Percentiles rank a stretch among this genome's conserved stretches.
Conservation (phyloP, 192 early-diverging fungal genomes). For the Chytriomyces sp. region DNA sequence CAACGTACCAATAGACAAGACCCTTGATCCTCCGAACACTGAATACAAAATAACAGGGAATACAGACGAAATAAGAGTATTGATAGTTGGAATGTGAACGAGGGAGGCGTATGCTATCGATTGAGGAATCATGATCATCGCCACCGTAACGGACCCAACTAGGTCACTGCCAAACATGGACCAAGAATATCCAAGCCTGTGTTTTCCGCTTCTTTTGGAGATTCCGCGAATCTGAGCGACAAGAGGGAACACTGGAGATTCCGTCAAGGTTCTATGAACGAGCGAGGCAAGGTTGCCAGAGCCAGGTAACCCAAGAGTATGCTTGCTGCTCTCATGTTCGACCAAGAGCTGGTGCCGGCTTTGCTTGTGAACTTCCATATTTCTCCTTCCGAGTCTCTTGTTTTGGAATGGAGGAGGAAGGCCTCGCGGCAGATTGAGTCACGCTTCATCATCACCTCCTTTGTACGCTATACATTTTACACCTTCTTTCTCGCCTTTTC, state of each 20-base stretch:
- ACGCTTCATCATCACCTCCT: no score
- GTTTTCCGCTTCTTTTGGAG: background rate
- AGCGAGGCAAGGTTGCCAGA: no score
- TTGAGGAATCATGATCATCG: conserved; percentile 42
- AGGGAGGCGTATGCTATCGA: conserved; percentile 45
- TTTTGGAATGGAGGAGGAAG: no score
- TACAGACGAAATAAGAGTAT: conserved; percentile 42
- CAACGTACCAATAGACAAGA: conserved; percentile 40
- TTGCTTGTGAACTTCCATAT: no score
- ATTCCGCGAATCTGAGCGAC: background rate
- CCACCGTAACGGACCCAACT: conserved; percentile 39
- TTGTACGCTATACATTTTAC: no score
- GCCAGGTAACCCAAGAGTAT: no score
- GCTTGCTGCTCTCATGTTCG: no score
- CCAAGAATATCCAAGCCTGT: background rate
- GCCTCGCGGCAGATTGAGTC: no score
- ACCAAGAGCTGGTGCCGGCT: no score
- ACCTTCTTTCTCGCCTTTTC: no score
- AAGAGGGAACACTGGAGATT: conserved; percentile 3
- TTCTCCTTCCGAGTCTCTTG: no score
- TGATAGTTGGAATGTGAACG: conserved; percentile 36
- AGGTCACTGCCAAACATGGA: conserved; percentile 25
- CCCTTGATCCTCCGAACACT: conserved; percentile 42
- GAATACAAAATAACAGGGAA: conserved; percentile 47
- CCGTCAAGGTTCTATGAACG: background rate